Conservation (phyloP, 805 yeast species). For the Spathaspora sp. region DNA sequence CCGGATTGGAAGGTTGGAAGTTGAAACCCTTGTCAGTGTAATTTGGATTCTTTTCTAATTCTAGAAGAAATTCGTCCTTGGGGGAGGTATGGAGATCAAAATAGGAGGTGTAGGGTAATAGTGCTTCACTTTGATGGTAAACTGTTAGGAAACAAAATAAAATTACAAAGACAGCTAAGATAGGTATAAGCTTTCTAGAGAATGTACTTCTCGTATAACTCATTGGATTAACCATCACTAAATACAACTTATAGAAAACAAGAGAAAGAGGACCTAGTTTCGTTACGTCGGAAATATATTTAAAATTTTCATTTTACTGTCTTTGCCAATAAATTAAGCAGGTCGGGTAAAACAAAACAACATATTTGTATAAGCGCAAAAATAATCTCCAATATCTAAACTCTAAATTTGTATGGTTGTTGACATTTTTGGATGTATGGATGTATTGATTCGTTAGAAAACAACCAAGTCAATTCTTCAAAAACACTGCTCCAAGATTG, state of each 20-base stretch:
- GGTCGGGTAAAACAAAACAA: not conserved
- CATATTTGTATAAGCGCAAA: too few relatives aligned
- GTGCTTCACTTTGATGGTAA: not conserved
- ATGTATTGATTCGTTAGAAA: too few relatives aligned
- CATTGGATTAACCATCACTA: too few relatives aligned
- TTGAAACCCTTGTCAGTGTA: slow-evolving; percentile 32
- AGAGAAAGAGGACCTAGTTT: too few relatives aligned
- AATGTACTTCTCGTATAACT: too few relatives aligned
- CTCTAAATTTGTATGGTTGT: too few relatives aligned
- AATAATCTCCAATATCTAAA: too few relatives aligned
- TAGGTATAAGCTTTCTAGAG: not conserved
- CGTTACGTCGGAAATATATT: not conserved
- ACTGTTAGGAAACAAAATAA: not conserved
- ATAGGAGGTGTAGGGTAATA: not conserved
- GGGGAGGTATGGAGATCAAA: slow-evolving; percentile 1
- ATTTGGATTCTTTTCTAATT: slow-evolving; percentile 23
- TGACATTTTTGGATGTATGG: too few relatives aligned
- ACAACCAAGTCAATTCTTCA: too few relatives aligned
- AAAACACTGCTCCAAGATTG: too few relatives aligned
- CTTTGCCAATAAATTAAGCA: too few relatives aligned
- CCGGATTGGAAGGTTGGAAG: slow-evolving; percentile 28
- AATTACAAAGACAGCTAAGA: not conserved
- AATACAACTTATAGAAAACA: not conserved
- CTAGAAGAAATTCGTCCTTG: slow-evolving; percentile 21
- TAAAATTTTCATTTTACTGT: too few relatives aligned